Conservation (phyloP, 306 rosid genomes). For the Medicago lupulina region DNA sequence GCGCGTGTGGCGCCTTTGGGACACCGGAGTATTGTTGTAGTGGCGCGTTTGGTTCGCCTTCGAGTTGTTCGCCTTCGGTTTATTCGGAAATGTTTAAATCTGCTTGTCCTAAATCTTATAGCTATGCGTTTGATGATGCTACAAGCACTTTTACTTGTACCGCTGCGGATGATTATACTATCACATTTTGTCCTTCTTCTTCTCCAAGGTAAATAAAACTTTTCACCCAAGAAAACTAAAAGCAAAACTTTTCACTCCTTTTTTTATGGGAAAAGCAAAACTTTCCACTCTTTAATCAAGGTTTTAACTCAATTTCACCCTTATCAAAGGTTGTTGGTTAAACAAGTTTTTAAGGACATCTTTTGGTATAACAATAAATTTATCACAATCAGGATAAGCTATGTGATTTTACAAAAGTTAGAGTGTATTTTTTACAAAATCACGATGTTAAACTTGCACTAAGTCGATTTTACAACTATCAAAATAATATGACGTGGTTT, state of each 20-base stretch:
- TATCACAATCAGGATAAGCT: no score
- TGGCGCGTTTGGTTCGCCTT: constrained; percentile 64
- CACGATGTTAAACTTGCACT: no score
- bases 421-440: no score
- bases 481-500: no score
- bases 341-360: no score
- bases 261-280: neutral
- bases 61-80: constrained; percentile 64
- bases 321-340: no score
- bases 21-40: constrained; percentile 77
- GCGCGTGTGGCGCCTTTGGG: constrained; percentile 87
- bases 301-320: no score
- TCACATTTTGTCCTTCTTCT: constrained; percentile 82
- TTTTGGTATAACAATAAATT: no score
- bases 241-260: neutral
- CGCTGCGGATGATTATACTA: constrained; percentile 65
- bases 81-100: constrained; percentile 78
- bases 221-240: neutral
- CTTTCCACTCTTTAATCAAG: neutral
- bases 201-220: constrained; percentile 57
- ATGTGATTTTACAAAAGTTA: no score
- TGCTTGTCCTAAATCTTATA: constrained; percentile 81
- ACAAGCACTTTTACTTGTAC: constrained; percentile 78
- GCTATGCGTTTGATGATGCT: constrained; percentile 87
- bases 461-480: no score